Percentiles rank a stretch among this genome's conserved stretches.
These are phyloP conservation scores for Neonectria ditissima DNA, from an alignment of 2,329 filamentous ascomycete species.

Conservation along the genomic window DNA sequence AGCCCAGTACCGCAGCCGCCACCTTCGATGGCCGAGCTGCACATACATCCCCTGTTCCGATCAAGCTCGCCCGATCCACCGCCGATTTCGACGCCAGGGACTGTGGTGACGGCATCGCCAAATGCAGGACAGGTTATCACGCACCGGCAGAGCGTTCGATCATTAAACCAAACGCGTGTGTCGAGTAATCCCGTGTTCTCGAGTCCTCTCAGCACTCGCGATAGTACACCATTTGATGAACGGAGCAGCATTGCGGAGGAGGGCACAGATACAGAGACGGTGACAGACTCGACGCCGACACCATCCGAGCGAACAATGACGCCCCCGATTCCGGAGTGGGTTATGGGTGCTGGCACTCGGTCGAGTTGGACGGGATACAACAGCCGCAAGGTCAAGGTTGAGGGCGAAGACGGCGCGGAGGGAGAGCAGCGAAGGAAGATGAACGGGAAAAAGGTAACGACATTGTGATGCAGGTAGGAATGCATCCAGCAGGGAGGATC, in stretches of 20 bases:
- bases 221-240: slow-evolving; percentile 55
- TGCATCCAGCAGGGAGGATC: slow-evolving; percentile 32
- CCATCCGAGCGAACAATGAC: slow-evolving; percentile 62
- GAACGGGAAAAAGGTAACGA: slow-evolving; percentile 32
- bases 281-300: slow-evolving; percentile 30
- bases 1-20: slow-evolving; percentile 40
- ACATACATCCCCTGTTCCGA: slow-evolving; percentile 84
- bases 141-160: slow-evolving; percentile 63
- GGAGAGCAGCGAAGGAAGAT: slow-evolving; percentile 17
- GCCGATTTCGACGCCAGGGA: slow-evolving; percentile 74
- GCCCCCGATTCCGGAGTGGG: slow-evolving; percentile 72
- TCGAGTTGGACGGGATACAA: slow-evolving; percentile 63
- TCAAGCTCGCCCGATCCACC: slow-evolving; percentile 77
- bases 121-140: slow-evolving; percentile 74
- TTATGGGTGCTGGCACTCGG: slow-evolving; percentile 65
- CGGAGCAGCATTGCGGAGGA: slow-evolving; percentile 42
- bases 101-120: slow-evolving; percentile 77
- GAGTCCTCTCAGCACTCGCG: slow-evolving; percentile 62
- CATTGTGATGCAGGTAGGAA: slow-evolving; percentile 20
- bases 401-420: slow-evolving; percentile 26
- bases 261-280: slow-evolving; percentile 40
- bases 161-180: slow-evolving; percentile 66
- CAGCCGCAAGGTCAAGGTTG: slow-evolving; percentile 48
- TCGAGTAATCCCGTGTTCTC: slow-evolving; percentile 62
- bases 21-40: slow-evolving; percentile 65